Evolutionary conservation across 2,329 filamentous ascomycete genomes (phyloP).

Genomic region (Thielaviopsis populi): DNA sequence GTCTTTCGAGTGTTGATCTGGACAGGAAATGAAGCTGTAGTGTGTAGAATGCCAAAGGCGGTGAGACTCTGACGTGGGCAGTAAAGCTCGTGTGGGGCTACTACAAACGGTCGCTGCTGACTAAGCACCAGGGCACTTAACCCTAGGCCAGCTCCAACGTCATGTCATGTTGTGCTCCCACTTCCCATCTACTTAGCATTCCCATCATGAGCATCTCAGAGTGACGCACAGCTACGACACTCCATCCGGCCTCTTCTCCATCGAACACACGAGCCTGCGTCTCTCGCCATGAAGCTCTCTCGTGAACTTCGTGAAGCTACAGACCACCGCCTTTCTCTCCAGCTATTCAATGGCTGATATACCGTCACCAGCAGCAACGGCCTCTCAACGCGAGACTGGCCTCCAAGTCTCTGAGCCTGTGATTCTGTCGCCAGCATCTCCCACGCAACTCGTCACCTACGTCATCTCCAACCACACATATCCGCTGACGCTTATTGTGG

Average conservation of each 20-base stretch:
- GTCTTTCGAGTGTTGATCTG: too few species aligned
- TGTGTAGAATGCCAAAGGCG: neutral
- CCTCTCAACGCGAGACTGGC: neutral
- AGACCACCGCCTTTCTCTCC: neutral
- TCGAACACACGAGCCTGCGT: neutral
- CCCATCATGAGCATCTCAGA: neutral
- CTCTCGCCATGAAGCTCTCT: neutral
- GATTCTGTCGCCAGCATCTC: conserved; percentile 38
- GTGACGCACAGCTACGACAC: neutral
- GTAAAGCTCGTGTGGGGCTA: conserved; percentile 1
- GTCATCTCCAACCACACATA: conserved; percentile 41
- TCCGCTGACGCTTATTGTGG: conserved; percentile 56
- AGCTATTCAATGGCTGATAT: conserved; percentile 6
- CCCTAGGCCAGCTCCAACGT: conserved; percentile 3
- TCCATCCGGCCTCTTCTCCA: neutral
- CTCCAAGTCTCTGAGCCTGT: conserved; percentile 22
- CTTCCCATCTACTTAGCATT: neutral
- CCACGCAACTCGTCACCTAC: conserved; percentile 48
- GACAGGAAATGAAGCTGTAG: neutral
- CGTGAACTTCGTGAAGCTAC: neutral
- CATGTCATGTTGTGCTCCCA: neutral
- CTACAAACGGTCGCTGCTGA: neutral
- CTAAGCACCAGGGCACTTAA: conserved; percentile 3
- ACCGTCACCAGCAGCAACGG: neutral
- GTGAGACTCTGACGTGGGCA: neutral